Base-by-base conservation (phyloP, 805 yeast genomes). In the Candida silvicultrix region DNA sequence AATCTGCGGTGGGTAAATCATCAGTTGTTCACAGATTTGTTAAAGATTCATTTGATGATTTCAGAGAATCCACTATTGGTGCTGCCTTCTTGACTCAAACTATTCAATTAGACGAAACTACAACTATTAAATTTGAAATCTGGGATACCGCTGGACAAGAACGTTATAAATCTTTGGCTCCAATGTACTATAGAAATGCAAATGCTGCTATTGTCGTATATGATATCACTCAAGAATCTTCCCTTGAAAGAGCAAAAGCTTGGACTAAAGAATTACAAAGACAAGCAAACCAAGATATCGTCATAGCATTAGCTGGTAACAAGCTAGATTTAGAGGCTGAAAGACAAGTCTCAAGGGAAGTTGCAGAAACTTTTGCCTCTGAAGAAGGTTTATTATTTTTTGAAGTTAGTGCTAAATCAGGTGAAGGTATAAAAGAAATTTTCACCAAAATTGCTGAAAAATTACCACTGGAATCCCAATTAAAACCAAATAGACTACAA, bases 81-180 rank as follows among this genome's bases (percentile, higher is more conserved):
- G 95, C 95, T 1, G 95, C 94, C 2, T 85, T 85, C 62, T 69
- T 83, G 44, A 83, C 92, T 1, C 89, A 83, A 58, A 71, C 81
- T 3, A 76, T 84, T 40, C 74, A 76, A 18, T 58, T 79, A n/a
- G 77, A 76, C 45, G 77, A 69, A 32, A 54, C 60, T 29, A 74
- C 78, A 15, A 78, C 80, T 1, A 75, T 85, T 38, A 83, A 84
- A 60, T 77, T 83, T 53, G 94, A 85, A 59, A 83, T 85, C 44
- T 85, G 94, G 95, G 95, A 85, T 59, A 85, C 92, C 2, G 90
- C 92, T 0, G 94, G 95, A 7, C 94, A 85, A 62, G 94, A 85
- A 57, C 67, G 95, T 46, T 85, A 85, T 57, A 75, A 84, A 51
- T 80, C 88, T 0, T 67, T 85, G 52, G 87, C 92, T 4, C 89